Evolutionary conservation across 2,329 filamentous ascomycete genomes (phyloP).

Genomic region (Aspergillus hortae): DNA sequence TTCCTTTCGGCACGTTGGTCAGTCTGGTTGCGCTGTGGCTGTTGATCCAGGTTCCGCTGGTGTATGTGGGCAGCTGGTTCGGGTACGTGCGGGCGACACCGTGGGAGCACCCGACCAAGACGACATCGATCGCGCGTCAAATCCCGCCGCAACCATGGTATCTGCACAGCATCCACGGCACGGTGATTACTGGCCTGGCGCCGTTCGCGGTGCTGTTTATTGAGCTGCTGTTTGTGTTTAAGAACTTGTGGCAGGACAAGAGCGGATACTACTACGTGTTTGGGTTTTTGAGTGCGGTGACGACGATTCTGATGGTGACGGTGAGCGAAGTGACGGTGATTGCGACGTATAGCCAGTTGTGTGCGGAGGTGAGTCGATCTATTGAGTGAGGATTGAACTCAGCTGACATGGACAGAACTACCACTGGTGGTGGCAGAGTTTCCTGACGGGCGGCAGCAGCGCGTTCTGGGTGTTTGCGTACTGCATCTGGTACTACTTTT

Average conservation of each 20-base stretch:
- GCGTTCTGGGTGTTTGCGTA: slow-evolving; percentile 80
- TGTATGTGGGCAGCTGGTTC: slow-evolving; percentile 75
- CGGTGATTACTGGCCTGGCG: slow-evolving; percentile 70
- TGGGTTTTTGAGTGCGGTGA: slow-evolving; percentile 75
- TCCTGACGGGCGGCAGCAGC: slow-evolving; percentile 72
- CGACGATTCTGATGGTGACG: slow-evolving; percentile 67
- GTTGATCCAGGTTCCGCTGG: slow-evolving; percentile 78
- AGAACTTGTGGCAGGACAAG: slow-evolving; percentile 86
- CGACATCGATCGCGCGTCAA: slow-evolving; percentile 66
- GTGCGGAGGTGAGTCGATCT: slow-evolving; percentile 58
- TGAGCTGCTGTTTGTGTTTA: slow-evolving; percentile 81
- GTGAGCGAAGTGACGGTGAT: slow-evolving; percentile 82
- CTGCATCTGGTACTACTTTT: slow-evolving; percentile 78
- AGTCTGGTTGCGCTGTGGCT: slow-evolving; percentile 75
- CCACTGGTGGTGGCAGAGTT: slow-evolving; percentile 91
- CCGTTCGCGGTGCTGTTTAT: slow-evolving; percentile 88
- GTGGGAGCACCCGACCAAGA: slow-evolving; percentile 81
- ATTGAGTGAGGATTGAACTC: background rate
- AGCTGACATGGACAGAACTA: slow-evolving; percentile 56
- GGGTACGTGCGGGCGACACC: slow-evolving; percentile 64
- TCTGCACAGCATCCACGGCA: slow-evolving; percentile 58
- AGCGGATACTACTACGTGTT: slow-evolving; percentile 91
- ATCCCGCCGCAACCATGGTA: slow-evolving; percentile 77
- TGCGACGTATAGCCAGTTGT: slow-evolving; percentile 76
- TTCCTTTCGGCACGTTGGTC: slow-evolving; percentile 76